These are phyloP conservation scores for Salmacisia buchloeana DNA, from an alignment of 1,284 basidiomycete species.

Conservation along the genomic window DNA sequence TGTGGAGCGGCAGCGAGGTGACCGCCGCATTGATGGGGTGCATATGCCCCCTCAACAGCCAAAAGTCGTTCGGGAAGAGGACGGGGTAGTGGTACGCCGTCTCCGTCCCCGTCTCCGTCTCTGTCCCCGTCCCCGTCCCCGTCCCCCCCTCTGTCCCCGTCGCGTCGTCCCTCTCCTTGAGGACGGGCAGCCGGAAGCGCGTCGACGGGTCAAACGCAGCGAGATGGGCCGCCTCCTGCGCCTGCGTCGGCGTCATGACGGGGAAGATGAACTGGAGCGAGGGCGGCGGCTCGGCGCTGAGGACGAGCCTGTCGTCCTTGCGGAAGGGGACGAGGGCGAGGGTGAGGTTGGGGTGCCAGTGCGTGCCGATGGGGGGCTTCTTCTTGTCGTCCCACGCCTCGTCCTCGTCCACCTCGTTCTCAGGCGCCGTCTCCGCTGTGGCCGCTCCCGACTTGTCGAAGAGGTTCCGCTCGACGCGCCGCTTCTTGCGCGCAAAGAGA, in stretches of 20 bases:
- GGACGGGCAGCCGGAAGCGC: slow-evolving; percentile 18
- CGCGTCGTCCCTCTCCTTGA: slow-evolving; percentile 13
- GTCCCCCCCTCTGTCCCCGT: slow-evolving; percentile 8
- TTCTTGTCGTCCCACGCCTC: background rate
- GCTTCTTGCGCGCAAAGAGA: slow-evolving; percentile 67
- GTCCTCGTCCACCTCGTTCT: slow-evolving; percentile 44
- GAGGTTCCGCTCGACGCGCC: slow-evolving; percentile 77
- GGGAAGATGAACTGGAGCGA: slow-evolving; percentile 50
- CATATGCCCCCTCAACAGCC: slow-evolving; percentile 53
- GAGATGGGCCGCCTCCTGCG: background rate
- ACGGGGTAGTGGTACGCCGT: slow-evolving; percentile 73
- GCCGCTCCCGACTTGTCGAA: slow-evolving; percentile 52
- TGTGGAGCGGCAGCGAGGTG: slow-evolving; percentile 63
- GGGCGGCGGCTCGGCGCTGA: slow-evolving; percentile 63
- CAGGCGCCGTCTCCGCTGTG: slow-evolving; percentile 52
- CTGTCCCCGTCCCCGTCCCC: slow-evolving; percentile 57
- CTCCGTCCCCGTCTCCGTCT: slow-evolving; percentile 55
- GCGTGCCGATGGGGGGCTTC: slow-evolving; percentile 58
- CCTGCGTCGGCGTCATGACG: background rate
- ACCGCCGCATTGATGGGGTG: slow-evolving; percentile 49
- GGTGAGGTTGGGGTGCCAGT: slow-evolving; percentile 88
- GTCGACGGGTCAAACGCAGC: background rate
- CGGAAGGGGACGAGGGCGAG: slow-evolving; percentile 66
- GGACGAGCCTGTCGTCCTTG: slow-evolving; percentile 55
- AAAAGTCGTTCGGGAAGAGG: slow-evolving; percentile 91